Base-by-base conservation (phyloP, 306 rosid species). In the Potentilla sterilis region DNA sequence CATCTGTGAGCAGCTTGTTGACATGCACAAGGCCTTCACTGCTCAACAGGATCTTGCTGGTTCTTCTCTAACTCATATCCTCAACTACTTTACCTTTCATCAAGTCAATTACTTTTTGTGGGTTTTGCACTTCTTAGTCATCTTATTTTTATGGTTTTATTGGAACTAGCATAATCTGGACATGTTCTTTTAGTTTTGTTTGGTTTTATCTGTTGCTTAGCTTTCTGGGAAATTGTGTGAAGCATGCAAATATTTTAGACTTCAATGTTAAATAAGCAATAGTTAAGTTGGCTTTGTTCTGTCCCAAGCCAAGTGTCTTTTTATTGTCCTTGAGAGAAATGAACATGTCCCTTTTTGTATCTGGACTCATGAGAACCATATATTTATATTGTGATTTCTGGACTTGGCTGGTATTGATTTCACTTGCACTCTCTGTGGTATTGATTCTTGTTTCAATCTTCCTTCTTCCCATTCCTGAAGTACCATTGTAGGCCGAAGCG, bases 1-100 rank as follows among this genome's bases (percentile, higher is more conserved):
- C 83, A 85, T 92, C 0, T 92, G 88, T 16, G 93, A 92, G 15
- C 90, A 85, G 44, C 96, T 89, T 19, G 90, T 84, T 73, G 83
- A 89, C 79, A 79, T 92, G 91, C 96, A 89, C 68, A 89, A 89
- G 57, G 74, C 90, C 70, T 71, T 85, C 63, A 70, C 93, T 46
- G 78, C 93, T 52, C 93, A 86, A 59, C 96, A 88, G 1, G 87
- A 88, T 75, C 87, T 85, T 47, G 68, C 91, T 10, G 97, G 92
- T 89, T 46, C 67, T 81, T 46, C 47, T 41, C 41, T 9, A 52
- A 2, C 61, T 21, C 57, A 52, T 38, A 28, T 43, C 42, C 41
- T 55, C 47, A 12, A 11, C 35, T 2, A 14, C 35, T 24, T 24
- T 43, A 5, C 2, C 57, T 38, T 69, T 43, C 21, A 49, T 54